Conservation (phyloP, 768 basidiomycete genomes). For the Jaapia argillacea region DNA sequence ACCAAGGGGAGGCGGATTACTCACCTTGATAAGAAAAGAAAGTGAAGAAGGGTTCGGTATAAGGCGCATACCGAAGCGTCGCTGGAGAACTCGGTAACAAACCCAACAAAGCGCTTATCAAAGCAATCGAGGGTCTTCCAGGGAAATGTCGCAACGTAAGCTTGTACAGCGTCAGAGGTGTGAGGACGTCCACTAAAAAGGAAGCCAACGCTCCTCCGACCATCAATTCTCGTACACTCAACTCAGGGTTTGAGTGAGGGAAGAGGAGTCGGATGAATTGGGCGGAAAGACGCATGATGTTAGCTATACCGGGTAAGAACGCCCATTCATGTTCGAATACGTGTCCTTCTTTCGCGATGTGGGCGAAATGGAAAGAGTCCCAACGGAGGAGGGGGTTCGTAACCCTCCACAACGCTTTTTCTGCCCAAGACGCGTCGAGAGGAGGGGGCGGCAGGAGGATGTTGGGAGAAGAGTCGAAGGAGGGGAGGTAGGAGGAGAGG, state of each 20-base stretch:
- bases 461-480: conserved; percentile 18
- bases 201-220: conserved; percentile 27
- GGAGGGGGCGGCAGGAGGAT: conserved; percentile 5
- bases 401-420: not conserved
- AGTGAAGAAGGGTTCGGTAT: conserved; percentile 83
- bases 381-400: conserved; percentile 51
- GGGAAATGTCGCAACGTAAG: conserved; percentile 41
- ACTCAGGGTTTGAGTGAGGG: no score
- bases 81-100: conserved; percentile 76
- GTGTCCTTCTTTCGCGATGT: conserved; percentile 52
- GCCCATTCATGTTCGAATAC: conserved; percentile 79
- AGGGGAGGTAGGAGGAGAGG: conserved; percentile 9
- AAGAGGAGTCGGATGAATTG: conserved; percentile 13
- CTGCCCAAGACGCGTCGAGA: not conserved
- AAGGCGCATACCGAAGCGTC: conserved; percentile 60
- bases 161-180: conserved; percentile 39
- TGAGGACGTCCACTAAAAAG: conserved; percentile 22
- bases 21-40: conserved; percentile 66
- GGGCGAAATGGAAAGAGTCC: conserved; percentile 79
- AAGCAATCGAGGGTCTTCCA: no score
- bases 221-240: conserved; percentile 19
- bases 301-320: conserved; percentile 66
- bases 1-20: no score
- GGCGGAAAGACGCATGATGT: conserved; percentile 35
- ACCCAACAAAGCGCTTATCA: conserved; percentile 54